Evolutionary conservation across 2,329 filamentous ascomycete genomes (phyloP), one percentile per base, ranked within the genome.

Genomic region (Xylariaceae sp.): DNA sequence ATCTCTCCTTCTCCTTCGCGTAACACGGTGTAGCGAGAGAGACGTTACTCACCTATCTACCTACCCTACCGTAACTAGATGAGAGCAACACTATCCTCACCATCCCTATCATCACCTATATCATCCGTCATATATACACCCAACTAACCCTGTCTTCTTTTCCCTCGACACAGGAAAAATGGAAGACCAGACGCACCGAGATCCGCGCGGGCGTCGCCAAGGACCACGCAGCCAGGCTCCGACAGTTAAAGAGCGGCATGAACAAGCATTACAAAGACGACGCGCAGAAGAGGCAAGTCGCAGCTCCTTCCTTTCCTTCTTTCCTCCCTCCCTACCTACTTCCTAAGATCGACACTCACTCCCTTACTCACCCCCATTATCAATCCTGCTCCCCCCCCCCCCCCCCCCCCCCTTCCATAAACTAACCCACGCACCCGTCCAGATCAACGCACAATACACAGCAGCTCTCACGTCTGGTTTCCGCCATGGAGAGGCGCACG

Each of bases 211-310:
- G 50, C 3, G 65, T 69, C 40, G 46, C 47, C 26, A 46, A 62
- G 2, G 52, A 62, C 7, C 63, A 61, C 51, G 29, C 59, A 2
- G 32, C 60, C 2, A 57, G 56, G 40, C 26, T 65, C 7, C 19
- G 49, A 1, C 21, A 42, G 7, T 52, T 60, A 23, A 61, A 62
- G 46, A 57, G 59, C 2, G 43, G 54, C 19, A 60, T 70, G 23
- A 50, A 50, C n/a, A 44, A 48, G 1, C 52, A 63, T 50, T 65
- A 62, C 44, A 44, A 54, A 7, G 45, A 55, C 1, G 52, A 67
- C 44, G 20, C 52, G 2, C 51, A 58, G 57, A 56, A 65, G 32
- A 61, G 50, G 67, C 68, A 57, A 59, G 61, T 52, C 32, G 12
- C 9, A 37, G 6, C 32, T 37, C 5, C 32, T 7, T 26, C 23